Conservation (phyloP, 495 filamentous ascomycete genomes). For the Astrothelium subdiscretum region DNA sequence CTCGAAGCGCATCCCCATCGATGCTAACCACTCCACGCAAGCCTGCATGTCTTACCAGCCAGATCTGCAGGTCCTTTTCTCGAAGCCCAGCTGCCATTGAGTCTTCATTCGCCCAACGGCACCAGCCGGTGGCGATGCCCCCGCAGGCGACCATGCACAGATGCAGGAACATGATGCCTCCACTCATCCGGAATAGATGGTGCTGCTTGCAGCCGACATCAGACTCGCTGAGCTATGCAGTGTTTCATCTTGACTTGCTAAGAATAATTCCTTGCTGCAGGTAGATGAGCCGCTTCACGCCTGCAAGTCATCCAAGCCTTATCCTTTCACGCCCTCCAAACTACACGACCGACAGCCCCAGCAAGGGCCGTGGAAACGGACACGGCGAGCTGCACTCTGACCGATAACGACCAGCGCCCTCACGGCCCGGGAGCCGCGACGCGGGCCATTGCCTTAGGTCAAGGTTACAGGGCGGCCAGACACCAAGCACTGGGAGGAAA, state of each 20-base stretch:
- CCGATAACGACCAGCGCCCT: background rate
- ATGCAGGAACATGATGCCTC: constrained; percentile 1
- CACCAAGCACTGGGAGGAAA: background rate
- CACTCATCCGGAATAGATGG: background rate
- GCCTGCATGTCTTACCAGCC: background rate
- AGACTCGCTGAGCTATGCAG: background rate
- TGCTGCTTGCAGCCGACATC: constrained; percentile 1
- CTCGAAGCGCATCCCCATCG: background rate
- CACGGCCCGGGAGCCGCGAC: background rate
- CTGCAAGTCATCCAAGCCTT: background rate
- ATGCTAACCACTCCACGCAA: constrained; percentile 1
- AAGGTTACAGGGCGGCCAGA: background rate
- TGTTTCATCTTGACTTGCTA: background rate
- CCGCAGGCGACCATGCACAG: background rate
- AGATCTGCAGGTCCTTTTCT: background rate
- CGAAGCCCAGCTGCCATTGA: background rate
- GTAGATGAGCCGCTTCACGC: background rate
- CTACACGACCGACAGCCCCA: background rate
- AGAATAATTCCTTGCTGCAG: background rate
- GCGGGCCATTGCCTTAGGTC: background rate
- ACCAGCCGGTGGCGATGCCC: background rate
- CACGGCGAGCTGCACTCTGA: background rate
- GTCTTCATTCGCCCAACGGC: background rate
- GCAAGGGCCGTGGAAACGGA: background rate
- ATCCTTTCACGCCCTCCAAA: background rate